Base-by-base conservation (phyloP, 805 yeast genomes). In the Brettanomyces sp. region DNA sequence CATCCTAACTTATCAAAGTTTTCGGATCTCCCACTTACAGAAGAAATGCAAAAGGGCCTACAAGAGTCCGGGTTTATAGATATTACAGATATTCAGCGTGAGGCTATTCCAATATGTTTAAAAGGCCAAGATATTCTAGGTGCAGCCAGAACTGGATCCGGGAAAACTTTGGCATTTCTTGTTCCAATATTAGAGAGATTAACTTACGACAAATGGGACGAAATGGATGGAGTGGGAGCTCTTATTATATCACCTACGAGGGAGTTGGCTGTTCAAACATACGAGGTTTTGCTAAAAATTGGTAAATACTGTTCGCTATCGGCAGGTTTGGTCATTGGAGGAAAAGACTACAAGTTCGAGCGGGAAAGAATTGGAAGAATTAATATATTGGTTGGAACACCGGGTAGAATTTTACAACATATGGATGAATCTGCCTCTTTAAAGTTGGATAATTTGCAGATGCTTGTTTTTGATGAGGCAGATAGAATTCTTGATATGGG, bases 401-500 rank as follows among this genome's bases (percentile, higher is more conserved):
- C 97, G 0, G 97, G 97, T 3, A 73, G 97, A 60, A 65, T 89
- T 18, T 69, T 90, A 41, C 97, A 89, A 60, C 96, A 89, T 60
- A 74, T 89, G 77, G 95, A 90, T 60, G 95, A 90, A 60, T 80
- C 95, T 6, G 82, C 83, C 1, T 88, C 88, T 1, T 74, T 89
- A 61, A 90, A 83, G 55, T 67, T 83, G 8, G 69, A 80, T 22
- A 86, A 85, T 58, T 65, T 89, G 49, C 91, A 89, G 63, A 76
- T 83, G 59, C 66, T 89, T 40, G 89, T 89, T 2, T 64, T 89
- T 44, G 97, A 89, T 63, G 97, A 89, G 63, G 96, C 96, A 0
- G 97, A 89, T 59, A 70, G 96, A 53, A 86, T 93, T 56, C 68
- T 89, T 55, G 97, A 89, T 64, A 86, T 90, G 95, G 96, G 96